These are phyloP conservation scores for Ambrosia artemisiifolia DNA, from an alignment of 129 eudicot genomes.

Conservation along the genomic window DNA sequence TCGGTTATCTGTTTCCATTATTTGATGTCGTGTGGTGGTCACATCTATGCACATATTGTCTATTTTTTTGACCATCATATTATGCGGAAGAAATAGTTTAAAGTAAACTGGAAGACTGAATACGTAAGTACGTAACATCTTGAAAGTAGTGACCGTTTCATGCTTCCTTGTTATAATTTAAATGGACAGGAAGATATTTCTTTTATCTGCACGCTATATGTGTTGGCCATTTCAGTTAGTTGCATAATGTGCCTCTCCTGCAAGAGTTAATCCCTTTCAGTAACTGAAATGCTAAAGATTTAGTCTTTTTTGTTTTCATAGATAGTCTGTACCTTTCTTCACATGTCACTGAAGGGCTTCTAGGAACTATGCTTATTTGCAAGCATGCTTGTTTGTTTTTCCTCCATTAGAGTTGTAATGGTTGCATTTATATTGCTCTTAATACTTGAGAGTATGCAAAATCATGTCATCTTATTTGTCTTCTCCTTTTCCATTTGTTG, in stretches of 20 bases:
- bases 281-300: not conserved
- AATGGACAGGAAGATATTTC: not conserved
- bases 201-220: not conserved
- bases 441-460: not conserved
- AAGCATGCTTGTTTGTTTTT: conserved; percentile 1
- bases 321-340: not conserved
- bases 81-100: not conserved
- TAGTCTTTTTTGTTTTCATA: not conserved
- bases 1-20: not conserved
- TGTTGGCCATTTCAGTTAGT: not conserved
- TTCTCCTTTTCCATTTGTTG: not conserved
- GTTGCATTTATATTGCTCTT: conserved; percentile 1
- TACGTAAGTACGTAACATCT: not conserved
- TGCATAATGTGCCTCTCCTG: not conserved
- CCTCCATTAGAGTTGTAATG: not conserved
- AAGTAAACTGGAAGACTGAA: not conserved
- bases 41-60: not conserved
- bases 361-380: conserved; percentile 3
- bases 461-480: not conserved
- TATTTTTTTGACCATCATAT: not conserved
- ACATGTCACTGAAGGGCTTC: not conserved
- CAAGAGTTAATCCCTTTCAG: not conserved
- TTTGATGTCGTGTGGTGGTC: not conserved
- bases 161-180: not conserved
- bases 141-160: not conserved